Conservation (phyloP, 129 eudicot species). For the Apium graveolens region DNA sequence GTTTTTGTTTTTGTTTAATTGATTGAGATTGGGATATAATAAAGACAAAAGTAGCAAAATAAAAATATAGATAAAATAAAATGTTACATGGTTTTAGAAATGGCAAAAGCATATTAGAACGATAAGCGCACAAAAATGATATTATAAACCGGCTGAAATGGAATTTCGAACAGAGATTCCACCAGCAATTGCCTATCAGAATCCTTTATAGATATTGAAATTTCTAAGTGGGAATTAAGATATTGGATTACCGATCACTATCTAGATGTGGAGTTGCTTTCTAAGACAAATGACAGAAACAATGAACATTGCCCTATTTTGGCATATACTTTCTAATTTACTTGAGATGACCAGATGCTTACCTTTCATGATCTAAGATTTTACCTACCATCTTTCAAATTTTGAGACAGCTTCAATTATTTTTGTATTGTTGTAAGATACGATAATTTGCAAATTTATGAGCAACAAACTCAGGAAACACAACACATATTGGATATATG, state of each 20-base stretch:
- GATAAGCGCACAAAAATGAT: not conserved
- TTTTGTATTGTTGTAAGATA: too few relatives aligned
- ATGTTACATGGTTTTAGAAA: not conserved
- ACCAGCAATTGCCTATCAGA: not conserved
- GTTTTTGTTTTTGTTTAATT: too few relatives aligned
- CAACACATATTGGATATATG: too few relatives aligned
- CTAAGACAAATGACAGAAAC: not conserved
- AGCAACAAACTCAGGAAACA: too few relatives aligned
- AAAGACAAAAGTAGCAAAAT: too few relatives aligned
- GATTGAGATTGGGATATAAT: not conserved
- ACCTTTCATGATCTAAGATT: not conserved
- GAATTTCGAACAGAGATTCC: constrained; percentile 1
- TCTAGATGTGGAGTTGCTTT: not conserved
- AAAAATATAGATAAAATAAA: too few relatives aligned
- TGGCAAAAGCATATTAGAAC: not conserved
- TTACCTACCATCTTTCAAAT: not conserved
- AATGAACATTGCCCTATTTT: not conserved
- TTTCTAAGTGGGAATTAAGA: not conserved
- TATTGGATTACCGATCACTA: not conserved
- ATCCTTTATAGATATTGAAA: not conserved
- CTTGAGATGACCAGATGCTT: not conserved
- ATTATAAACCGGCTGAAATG: not conserved
- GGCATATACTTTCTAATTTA: not conserved
- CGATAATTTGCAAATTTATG: too few relatives aligned
- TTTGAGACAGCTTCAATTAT: too few relatives aligned